Evolutionary conservation across 2,329 filamentous ascomycete genomes (phyloP).

Genomic region (Fusarium lateritium): DNA sequence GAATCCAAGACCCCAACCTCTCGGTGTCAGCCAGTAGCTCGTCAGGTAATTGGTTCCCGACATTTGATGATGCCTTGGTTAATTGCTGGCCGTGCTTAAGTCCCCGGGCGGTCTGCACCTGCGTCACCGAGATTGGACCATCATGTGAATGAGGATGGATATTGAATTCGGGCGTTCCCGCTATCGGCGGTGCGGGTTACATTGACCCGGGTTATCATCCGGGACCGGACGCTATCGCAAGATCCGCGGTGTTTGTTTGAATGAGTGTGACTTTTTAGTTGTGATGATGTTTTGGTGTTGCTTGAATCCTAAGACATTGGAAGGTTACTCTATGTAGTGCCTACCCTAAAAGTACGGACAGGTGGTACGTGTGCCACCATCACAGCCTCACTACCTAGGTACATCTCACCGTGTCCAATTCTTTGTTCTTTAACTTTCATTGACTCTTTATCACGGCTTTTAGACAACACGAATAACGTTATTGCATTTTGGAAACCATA

Average conservation of each 20-base stretch:
- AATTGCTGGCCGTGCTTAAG: constrained; percentile 10
- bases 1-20: constrained; percentile 24
- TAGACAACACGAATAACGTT: constrained; percentile 2
- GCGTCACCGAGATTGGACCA: constrained; percentile 13
- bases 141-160: constrained; percentile 32
- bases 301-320: background rate
- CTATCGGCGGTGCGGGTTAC: constrained; percentile 20
- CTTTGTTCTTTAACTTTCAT: constrained; percentile 28
- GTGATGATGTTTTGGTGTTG: background rate
- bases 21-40: constrained; percentile 15
- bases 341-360: background rate
- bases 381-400: constrained; percentile 33
- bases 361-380: constrained; percentile 40
- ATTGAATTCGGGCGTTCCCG: constrained; percentile 33
- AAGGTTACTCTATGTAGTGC: background rate
- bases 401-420: constrained; percentile 26
- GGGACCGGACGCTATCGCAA: constrained; percentile 11
- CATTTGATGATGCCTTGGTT: constrained; percentile 25
- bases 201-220: constrained; percentile 19
- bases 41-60: constrained; percentile 32
- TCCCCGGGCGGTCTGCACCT: constrained; percentile 35
- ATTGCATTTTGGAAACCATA: background rate
- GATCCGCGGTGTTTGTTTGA: constrained; percentile 31
- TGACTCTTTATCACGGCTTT: constrained; percentile 8
- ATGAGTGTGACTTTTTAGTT: background rate